phyloP scores from a whole-genome alignment of 495 filamentous ascomycete genomes.

The Pseudotulostoma volvatum region DNA sequence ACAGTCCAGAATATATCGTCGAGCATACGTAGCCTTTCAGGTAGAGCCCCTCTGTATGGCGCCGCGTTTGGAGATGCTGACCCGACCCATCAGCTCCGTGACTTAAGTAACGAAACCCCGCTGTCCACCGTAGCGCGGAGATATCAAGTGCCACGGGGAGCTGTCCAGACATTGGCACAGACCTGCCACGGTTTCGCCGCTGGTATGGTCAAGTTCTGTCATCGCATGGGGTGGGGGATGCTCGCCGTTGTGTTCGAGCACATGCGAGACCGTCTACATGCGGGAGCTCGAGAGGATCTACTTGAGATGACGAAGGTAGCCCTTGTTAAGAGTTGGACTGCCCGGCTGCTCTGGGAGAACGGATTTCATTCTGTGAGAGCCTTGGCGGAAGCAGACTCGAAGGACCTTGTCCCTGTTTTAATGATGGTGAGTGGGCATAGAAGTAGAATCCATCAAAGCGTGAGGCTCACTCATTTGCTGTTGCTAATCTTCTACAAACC shows the following conservation, averaged over 20 bases:
- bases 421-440: conserved; percentile 46
- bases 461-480: too few relatives aligned
- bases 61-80: too few relatives aligned
- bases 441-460: too few relatives aligned
- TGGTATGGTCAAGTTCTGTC: conserved; percentile 61
- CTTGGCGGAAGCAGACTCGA: conserved; percentile 50
- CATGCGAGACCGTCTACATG: conserved; percentile 58
- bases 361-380: conserved; percentile 51
- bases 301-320: conserved; percentile 59
- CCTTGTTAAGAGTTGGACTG: conserved; percentile 63
- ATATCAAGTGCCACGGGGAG: conserved; percentile 52
- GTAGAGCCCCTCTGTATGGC: too few relatives aligned
- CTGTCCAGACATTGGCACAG: conserved; percentile 55
- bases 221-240: conserved; percentile 57
- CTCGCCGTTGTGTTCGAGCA: conserved; percentile 63
- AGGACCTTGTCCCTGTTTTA: conserved; percentile 52
- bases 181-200: conserved; percentile 67
- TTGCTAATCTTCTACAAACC: neutral
- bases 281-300: conserved; percentile 57
- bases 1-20: conserved; percentile 47
- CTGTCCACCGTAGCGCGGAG: conserved; percentile 51
- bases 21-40: conserved; percentile 67
- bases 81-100: too few relatives aligned
- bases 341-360: conserved; percentile 61
- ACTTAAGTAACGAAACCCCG: conserved; percentile 66